phyloP scores from a whole-genome alignment of 768 basidiomycete genomes.

The Lactarius akahatsu region DNA sequence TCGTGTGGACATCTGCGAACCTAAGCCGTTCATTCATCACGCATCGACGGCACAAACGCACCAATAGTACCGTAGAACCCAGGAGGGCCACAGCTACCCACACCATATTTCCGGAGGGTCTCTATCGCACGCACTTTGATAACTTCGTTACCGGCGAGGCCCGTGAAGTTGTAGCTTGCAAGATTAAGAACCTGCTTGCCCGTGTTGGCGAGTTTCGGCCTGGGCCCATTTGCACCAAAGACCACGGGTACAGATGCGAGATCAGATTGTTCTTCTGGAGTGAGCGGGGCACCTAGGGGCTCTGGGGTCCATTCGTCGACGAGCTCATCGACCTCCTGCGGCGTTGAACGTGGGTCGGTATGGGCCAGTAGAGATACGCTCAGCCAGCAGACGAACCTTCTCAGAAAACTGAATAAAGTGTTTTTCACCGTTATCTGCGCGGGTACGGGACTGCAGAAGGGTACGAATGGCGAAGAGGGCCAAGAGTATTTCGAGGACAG shows the following conservation, averaged over 20 bases:
- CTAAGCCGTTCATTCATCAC: no score
- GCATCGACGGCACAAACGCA: no score
- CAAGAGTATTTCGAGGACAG: constrained; percentile 85
- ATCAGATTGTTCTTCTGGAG: constrained; percentile 59
- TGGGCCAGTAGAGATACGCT: not conserved
- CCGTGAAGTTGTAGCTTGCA: constrained; percentile 89
- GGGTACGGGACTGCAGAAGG: constrained; percentile 83
- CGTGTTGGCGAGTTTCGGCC: constrained; percentile 69
- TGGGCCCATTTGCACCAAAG: constrained; percentile 76
- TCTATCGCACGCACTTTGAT: constrained; percentile 38
- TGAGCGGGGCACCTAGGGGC: constrained; percentile 66
- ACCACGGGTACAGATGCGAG: constrained; percentile 76
- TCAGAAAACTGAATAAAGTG: constrained; percentile 90
- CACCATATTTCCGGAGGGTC: no score
- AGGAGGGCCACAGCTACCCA: no score
- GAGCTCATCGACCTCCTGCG: constrained; percentile 92
- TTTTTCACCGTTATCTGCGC: constrained; percentile 79
- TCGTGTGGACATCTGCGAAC: no score
- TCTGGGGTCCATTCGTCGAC: constrained; percentile 95
- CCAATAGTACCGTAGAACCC: no score
- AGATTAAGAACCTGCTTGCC: constrained; percentile 83
- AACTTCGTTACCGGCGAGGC: constrained; percentile 84
- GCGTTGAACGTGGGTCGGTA: not conserved
- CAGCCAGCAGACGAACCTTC: constrained; percentile 56
- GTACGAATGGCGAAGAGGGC: constrained; percentile 87